Percentiles rank a stretch among this genome's conserved stretches.
Conservation (phyloP, 192 early-diverging fungal species). For the Backusella mclennaniae region DNA sequence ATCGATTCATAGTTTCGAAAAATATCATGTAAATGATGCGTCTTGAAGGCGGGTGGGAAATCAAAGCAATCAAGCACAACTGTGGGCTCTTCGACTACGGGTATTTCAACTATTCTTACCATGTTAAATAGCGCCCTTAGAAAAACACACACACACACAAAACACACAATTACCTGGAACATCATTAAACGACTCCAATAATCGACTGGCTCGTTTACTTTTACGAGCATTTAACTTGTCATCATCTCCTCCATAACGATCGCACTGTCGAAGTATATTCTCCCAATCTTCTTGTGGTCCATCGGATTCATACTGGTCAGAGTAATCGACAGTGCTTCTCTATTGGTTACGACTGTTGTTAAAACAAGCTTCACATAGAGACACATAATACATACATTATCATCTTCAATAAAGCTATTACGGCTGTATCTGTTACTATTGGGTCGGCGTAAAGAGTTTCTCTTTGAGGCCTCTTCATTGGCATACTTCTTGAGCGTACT, state of each 20-base stretch:
- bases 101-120: conserved; percentile 16
- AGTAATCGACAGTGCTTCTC: neutral
- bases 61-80: conserved; percentile 53
- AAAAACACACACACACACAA: no score
- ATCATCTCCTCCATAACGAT: conserved; percentile 18
- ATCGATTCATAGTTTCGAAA: conserved; percentile 59
- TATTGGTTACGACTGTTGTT: neutral
- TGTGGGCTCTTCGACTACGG: conserved; percentile 38
- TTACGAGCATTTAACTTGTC: conserved; percentile 9
- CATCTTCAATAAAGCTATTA: conserved; percentile 11
- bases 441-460: neutral
- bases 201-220: conserved; percentile 27
- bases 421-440: neutral
- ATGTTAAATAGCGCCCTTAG: neutral
- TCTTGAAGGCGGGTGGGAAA: conserved; percentile 67
- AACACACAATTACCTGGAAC: conserved; percentile 18
- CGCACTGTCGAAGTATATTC: conserved; percentile 35
- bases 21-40: conserved; percentile 66
- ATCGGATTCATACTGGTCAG: conserved; percentile 9
- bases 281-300: conserved; percentile 34
- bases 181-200: conserved; percentile 27
- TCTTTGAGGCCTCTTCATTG: conserved; percentile 1
- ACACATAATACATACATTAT: neutral
- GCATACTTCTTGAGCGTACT: neutral
- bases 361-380: neutral